A percentile compares a stretch with the other conserved stretches of the same genome.
Evolutionary conservation across 176 grass and related monocot genomes (phyloP).

Genomic region (Thinopyrum elongatum): DNA sequence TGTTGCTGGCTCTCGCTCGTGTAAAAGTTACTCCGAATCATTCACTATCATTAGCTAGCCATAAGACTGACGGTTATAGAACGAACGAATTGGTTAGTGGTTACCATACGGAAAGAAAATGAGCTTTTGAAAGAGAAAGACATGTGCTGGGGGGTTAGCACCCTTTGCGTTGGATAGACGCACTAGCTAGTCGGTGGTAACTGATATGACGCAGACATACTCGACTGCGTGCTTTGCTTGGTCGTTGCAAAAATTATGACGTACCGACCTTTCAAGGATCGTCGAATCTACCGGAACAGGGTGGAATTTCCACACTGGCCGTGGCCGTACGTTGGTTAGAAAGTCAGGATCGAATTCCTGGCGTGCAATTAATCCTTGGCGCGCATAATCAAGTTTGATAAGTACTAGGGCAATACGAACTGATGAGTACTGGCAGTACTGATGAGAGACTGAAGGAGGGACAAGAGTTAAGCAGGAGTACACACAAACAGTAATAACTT

Average conservation of each 20-base stretch:
- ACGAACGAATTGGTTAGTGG: neutral
- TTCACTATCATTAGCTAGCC: neutral
- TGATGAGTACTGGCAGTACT: too few relatives aligned
- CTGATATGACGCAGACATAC: neutral
- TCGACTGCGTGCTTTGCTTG: neutral
- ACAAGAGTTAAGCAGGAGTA: neutral
- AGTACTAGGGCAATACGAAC: neutral
- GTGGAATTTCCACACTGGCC: neutral
- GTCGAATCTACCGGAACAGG: slow-evolving; percentile 14
- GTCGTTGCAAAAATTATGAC: slow-evolving; percentile 28
- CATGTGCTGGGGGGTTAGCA: slow-evolving; percentile 18
- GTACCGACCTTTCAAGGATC: slow-evolving; percentile 34
- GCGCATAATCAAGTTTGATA: neutral
- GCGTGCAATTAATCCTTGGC: neutral
- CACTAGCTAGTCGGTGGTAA: slow-evolving; percentile 2
- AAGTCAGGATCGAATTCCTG: slow-evolving; percentile 14
- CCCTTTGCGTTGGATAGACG: slow-evolving; percentile 35
- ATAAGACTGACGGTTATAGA: slow-evolving; percentile 5
- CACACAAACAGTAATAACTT: slow-evolving; percentile 31
- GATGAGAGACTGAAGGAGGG: neutral
- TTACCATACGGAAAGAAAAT: neutral
- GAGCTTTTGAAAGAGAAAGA: slow-evolving; percentile 27
- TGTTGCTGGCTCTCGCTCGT: neutral
- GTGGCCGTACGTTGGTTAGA: neutral
- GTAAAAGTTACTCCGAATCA: neutral